Evolutionary conservation across 352 stramenopile genomes (phyloP), one percentile per base, ranked within the genome.

Genomic region (Aphanomyces euteiches): DNA sequence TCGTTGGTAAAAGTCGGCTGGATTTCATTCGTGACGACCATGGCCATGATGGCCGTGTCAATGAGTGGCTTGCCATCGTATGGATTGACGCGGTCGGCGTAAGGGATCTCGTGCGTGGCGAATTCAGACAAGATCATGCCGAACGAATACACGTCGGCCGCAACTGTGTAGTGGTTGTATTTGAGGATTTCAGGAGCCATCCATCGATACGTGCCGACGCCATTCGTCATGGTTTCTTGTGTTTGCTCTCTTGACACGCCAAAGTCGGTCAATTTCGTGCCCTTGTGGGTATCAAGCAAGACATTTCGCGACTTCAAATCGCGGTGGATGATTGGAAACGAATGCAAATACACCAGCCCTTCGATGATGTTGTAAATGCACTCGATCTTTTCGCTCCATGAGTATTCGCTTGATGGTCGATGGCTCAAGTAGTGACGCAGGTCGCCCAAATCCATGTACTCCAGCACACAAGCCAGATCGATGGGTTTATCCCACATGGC

Each of bases 381-480:
- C 61, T 63, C 77, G 38, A 81, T 13, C 34, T 70, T 70, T 8
- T 10, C 47, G 47, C 41, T 17, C 64, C 64, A 70, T 21, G 47
- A 39, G 37, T 63, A 53, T 8, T 56, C 45, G 2, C 21, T 12
- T 12, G 54, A 39, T 73, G 69, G 6, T 72, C 71, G 75, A 40
- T 76, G 66, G 73, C 39, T 60, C 79, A 75, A 76, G 80, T 81
- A 19, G 69, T 77, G 69, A 34, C 78, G 77, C 8, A 88, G 66
- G 53, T 88, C 80, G 21, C 77, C 77, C 53, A 79, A 76, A 34
- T 74, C 72, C 75, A 88, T 79, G 39, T 77, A 88, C 67, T 88
- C 80, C 0, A 78, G 77, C 47, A 88, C 74, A 21, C 75, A 76
- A 60, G 77, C 77, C 63, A 88, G 21, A 57, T 85, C 78, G 15